Percentiles rank a stretch among this genome's conserved stretches.
These are phyloP conservation scores for Protomyces arabidopsidicola DNA, from an alignment of 1,139 yeast species.

Conservation along the genomic window DNA sequence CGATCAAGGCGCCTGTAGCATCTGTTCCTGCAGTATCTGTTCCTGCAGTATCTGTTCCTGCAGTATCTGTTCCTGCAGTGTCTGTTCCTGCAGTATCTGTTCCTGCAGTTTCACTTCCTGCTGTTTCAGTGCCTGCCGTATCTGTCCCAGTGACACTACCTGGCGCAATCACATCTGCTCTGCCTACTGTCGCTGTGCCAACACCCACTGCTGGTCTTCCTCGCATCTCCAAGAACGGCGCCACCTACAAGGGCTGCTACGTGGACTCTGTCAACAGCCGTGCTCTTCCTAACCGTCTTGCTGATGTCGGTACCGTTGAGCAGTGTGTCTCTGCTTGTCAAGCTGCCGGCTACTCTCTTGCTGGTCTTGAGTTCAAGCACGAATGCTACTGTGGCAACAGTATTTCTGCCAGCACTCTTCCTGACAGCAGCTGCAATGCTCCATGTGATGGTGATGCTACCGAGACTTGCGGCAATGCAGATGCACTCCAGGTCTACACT, in stretches of 20 bases:
- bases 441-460: not conserved
- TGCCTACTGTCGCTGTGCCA: not conserved
- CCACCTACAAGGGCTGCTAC: slow-evolving; percentile 5
- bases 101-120: not conserved
- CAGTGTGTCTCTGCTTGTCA: not conserved
- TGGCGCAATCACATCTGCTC: no score
- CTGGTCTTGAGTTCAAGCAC: slow-evolving; percentile 1
- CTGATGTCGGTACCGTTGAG: slow-evolving; percentile 4
- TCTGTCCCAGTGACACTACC: not conserved
- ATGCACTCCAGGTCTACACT: slow-evolving; percentile 19
- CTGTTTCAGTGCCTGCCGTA: not conserved
- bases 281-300: not conserved
- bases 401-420: not conserved
- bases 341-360: slow-evolving; percentile 2
- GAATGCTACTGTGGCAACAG: slow-evolving; percentile 4
- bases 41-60: not conserved
- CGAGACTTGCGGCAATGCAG: slow-evolving; percentile 1
- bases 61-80: not conserved
- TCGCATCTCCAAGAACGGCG: not conserved
- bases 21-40: not conserved
- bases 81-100: not conserved
- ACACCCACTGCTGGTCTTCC: not conserved
- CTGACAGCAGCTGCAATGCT: not conserved
- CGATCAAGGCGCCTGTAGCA: not conserved
- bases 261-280: not conserved